Percentiles rank a stretch among this genome's conserved stretches.
Conservation (phyloP, 176 grass and related monocot genomes). For the Panicum miliaceum region DNA sequence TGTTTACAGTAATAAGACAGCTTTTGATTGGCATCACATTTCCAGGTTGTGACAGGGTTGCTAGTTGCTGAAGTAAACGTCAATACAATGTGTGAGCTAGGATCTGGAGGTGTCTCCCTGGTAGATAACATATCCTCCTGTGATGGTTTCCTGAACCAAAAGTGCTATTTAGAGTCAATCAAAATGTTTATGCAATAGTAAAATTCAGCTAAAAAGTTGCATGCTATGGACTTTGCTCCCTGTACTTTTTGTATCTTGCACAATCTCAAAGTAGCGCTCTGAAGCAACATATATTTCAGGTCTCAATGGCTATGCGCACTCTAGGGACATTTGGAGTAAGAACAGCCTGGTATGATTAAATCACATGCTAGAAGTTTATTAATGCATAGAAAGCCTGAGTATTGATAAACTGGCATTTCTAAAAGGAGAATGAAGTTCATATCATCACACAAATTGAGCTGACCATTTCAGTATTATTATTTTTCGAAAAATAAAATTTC, state of each 20-base stretch:
- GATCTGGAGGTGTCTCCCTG: slow-evolving; percentile 95
- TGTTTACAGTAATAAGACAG: slow-evolving; percentile 26
- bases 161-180: neutral
- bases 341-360: slow-evolving; percentile 74
- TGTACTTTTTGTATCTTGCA: neutral
- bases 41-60: slow-evolving; percentile 88
- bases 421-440: slow-evolving; percentile 22
- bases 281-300: slow-evolving; percentile 56
- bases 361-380: slow-evolving; percentile 22
- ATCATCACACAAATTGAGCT: slow-evolving; percentile 12
- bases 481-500: neutral
- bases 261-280: slow-evolving; percentile 7
- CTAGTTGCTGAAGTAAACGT: slow-evolving; percentile 96
- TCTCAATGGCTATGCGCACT: slow-evolving; percentile 92
- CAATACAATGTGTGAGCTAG: slow-evolving; percentile 97
- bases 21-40: slow-evolving; percentile 41
- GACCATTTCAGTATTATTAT: neutral
- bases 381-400: neutral
- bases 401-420: neutral
- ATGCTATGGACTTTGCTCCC: neutral
- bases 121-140: slow-evolving; percentile 45
- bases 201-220: slow-evolving; percentile 5
- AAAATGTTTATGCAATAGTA: slow-evolving; percentile 9
- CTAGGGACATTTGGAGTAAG: slow-evolving; percentile 84
- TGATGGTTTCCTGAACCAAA: slow-evolving; percentile 15